Evolutionary conservation across 345 rosid species (phyloP).

Genomic region (Citrus cavaleriei): DNA sequence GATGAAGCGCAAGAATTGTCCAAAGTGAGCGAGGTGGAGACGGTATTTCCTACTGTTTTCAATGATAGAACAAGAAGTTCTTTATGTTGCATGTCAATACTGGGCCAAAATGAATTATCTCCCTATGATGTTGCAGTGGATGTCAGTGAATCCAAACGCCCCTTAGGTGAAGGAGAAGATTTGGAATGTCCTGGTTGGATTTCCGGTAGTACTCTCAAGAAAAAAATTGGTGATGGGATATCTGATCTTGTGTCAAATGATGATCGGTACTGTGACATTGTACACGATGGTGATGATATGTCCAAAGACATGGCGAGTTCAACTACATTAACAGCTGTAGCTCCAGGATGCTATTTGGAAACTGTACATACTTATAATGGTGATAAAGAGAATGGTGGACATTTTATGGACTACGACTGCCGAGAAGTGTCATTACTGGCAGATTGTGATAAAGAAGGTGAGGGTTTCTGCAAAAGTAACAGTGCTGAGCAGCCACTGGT

Average conservation of each 20-base stretch:
- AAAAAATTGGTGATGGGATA: constrained; percentile 11
- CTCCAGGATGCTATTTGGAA: constrained; percentile 16
- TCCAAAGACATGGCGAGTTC: constrained; percentile 13
- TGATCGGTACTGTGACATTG: constrained; percentile 10
- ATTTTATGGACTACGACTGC: constrained; percentile 16
- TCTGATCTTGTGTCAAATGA: constrained; percentile 11
- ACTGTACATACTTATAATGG: constrained; percentile 18
- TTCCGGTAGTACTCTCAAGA: constrained; percentile 7
- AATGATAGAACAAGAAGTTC: constrained; percentile 40
- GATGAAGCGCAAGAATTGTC: constrained; percentile 25
- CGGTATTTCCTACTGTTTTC: constrained; percentile 43
- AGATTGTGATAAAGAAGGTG: constrained; percentile 13
- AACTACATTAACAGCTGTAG: constrained; percentile 23
- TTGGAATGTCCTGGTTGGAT: constrained; percentile 19
- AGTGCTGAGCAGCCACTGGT: constrained; percentile 13
- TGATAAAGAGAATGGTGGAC: constrained; percentile 23
- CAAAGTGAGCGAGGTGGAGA: constrained; percentile 44
- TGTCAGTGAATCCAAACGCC: constrained; percentile 19
- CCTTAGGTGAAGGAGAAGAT: constrained; percentile 16
- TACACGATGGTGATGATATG: constrained; percentile 3
- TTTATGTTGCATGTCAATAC: constrained; percentile 42
- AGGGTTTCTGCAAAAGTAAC: constrained; percentile 12
- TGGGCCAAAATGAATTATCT: constrained; percentile 47
- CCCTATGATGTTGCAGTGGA: constrained; percentile 54
- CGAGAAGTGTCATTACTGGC: constrained; percentile 13